Percentiles rank a stretch among this genome's conserved stretches.
Conservation (phyloP, 805 yeast species). For the Saturnispora sanitii region DNA sequence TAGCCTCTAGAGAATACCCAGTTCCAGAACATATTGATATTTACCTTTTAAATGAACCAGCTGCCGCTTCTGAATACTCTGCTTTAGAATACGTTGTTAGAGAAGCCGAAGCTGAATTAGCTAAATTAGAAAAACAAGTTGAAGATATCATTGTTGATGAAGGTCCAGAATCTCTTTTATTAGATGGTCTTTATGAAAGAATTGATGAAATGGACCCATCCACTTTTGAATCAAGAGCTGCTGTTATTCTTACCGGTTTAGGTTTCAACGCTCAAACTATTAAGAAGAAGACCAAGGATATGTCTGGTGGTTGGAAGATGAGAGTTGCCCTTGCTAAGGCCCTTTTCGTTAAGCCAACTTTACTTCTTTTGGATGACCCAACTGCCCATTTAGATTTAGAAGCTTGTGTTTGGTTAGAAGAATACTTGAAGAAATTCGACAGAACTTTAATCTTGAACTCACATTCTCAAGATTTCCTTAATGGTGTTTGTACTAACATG, state of each 20-base stretch:
- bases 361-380: slow-evolving; percentile 92
- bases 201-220: slow-evolving; percentile 93
- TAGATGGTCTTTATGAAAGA: slow-evolving; percentile 89
- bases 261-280: slow-evolving; percentile 88
- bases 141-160: slow-evolving; percentile 83
- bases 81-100: slow-evolving; percentile 95
- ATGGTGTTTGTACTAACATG: slow-evolving; percentile 98
- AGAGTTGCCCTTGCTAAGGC: slow-evolving; percentile 98
- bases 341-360: slow-evolving; percentile 92
- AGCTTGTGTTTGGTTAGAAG: slow-evolving; percentile 99
- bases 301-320: slow-evolving; percentile 99
- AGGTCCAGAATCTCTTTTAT: slow-evolving; percentile 83
- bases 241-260: slow-evolving; percentile 90
- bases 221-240: slow-evolving; percentile 95
- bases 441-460: slow-evolving; percentile 89
- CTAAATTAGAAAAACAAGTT: slow-evolving; percentile 80
- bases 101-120: slow-evolving; percentile 91
- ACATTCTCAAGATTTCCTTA: slow-evolving; percentile 98
- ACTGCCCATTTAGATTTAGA: slow-evolving; percentile 98
- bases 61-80: slow-evolving; percentile 83
- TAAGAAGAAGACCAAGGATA: slow-evolving; percentile 89
- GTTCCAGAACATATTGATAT: slow-evolving; percentile 87
- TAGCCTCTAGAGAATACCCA: slow-evolving; percentile 95
- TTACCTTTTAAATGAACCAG: slow-evolving; percentile 93
- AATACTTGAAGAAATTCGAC: slow-evolving; percentile 89